These are phyloP conservation scores for Echinochloa phyllopogon DNA, from an alignment of 176 grass and related monocot genomes.

Conservation along the genomic window DNA sequence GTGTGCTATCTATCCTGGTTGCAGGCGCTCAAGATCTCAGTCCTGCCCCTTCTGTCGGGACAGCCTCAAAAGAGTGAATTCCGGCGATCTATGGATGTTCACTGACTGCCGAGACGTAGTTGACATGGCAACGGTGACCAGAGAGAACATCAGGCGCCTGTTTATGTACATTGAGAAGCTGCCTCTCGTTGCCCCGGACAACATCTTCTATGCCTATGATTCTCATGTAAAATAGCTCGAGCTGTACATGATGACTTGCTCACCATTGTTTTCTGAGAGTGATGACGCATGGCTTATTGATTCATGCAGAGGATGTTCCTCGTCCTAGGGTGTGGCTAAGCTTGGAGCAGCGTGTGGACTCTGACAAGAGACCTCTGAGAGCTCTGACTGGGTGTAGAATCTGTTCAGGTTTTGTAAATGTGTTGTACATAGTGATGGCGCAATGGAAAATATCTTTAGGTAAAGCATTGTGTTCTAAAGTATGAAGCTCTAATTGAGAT, in stretches of 20 bases:
- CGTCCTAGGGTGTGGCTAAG: conserved; percentile 55
- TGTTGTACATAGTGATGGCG: conserved; percentile 45
- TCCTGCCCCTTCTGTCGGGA: conserved; percentile 95
- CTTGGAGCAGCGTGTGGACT: conserved; percentile 43
- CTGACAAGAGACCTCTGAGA: conserved; percentile 24
- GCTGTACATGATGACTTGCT: conserved; percentile 37
- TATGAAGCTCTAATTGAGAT: not conserved
- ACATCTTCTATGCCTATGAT: conserved; percentile 82
- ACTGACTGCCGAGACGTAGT: conserved; percentile 62
- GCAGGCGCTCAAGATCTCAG: conserved; percentile 80
- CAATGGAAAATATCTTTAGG: conserved; percentile 4
- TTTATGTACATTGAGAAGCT: conserved; percentile 85
- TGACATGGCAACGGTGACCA: conserved; percentile 71
- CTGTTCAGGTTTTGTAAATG: conserved; percentile 52
- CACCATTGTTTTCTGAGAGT: conserved; percentile 42
- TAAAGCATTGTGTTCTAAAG: not conserved
- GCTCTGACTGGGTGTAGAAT: conserved; percentile 19
- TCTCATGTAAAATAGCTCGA: conserved; percentile 85
- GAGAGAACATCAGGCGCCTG: conserved; percentile 71
- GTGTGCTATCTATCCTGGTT: conserved; percentile 6
- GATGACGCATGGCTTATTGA: conserved; percentile 57
- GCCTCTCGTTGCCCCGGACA: conserved; percentile 69
- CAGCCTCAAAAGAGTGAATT: conserved; percentile 79
- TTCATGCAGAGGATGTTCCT: conserved; percentile 64
- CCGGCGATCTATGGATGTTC: conserved; percentile 82